Evolutionary conservation across 148 eudicot genomes (phyloP).

Genomic region (Hydrangea macrophylla): DNA sequence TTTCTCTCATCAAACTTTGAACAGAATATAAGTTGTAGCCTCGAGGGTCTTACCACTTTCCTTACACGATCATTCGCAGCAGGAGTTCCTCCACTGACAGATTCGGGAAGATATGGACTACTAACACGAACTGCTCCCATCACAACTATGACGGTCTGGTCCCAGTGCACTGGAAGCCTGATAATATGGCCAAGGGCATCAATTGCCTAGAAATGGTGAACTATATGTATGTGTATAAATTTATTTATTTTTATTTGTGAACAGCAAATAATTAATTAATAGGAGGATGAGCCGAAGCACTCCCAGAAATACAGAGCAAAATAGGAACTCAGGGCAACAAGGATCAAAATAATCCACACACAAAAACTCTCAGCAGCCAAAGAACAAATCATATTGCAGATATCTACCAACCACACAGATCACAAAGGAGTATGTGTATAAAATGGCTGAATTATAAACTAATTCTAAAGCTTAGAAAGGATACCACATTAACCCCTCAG

Average conservation of each 20-base stretch:
- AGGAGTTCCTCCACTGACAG: slow-evolving; percentile 84
- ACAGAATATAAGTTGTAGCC: not conserved
- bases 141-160: slow-evolving; percentile 84
- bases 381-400: too few species aligned
- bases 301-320: too few species aligned
- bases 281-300: too few species aligned
- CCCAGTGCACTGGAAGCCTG: slow-evolving; percentile 97
- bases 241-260: too few species aligned
- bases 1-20: not conserved
- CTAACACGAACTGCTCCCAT: slow-evolving; percentile 90
- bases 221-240: not conserved
- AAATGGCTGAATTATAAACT: not conserved
- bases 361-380: too few species aligned
- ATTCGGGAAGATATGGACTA: slow-evolving; percentile 88
- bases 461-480: not conserved
- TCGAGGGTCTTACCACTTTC: slow-evolving; percentile 75
- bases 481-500: not conserved
- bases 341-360: too few species aligned
- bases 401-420: too few species aligned
- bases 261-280: too few species aligned
- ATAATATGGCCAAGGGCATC: slow-evolving; percentile 8
- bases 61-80: slow-evolving; percentile 93
- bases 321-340: too few species aligned
- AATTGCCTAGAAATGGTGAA: not conserved
- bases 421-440: too few species aligned